Evolutionary conservation across 2,329 filamentous ascomycete species (phyloP), one percentile per base, ranked within the genome.

Genomic region (Ophiostoma sp.): DNA sequence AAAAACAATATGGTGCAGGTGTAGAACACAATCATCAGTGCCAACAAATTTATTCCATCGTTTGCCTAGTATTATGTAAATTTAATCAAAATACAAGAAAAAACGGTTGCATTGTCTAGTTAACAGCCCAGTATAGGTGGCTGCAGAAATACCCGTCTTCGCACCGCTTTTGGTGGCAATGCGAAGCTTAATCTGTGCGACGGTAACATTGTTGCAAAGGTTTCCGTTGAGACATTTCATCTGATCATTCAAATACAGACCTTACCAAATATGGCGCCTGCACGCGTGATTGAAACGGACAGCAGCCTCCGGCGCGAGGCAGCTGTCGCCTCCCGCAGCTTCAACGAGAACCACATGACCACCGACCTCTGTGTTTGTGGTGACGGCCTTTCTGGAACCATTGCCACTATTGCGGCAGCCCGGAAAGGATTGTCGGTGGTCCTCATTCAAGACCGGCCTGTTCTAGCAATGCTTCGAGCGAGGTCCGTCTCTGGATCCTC

Each of bases 301-400:
- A 62, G 13, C 17, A 72, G 64, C 17, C 73, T 76, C 52, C 74
- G 70, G 20, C 71, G 72, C 15, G 75, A 74, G 68, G 41, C 70
- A 1, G 73, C 75, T 13, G 72, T 72, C 20, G 57, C 70, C 17
- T 72, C 72, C 20, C 75, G 75, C 35, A 57, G 71, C 39, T 74
- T 73, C 62, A 68, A 72, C 52, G 69, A 67, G 15, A 71, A 72
- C 13, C 35, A 71, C 41, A 17, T 75, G 3, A 36, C 72, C 11
- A 75, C 75, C 3, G 75, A 75, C n/a, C 68, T 79, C 35, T 79
- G 78, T 68, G 76, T 76, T 10, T 76, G 75, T 66, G 75, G 75
- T 15, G 75, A 74, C 15, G 75, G 75, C 15, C 65, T 76, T 1
- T 72, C 75, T 2, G 75, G 75, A 17, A 73, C 73, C 17, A 73